Base-by-base conservation (phyloP, 2,329 filamentous ascomycete species). In the Epichloe sylvatica region DNA sequence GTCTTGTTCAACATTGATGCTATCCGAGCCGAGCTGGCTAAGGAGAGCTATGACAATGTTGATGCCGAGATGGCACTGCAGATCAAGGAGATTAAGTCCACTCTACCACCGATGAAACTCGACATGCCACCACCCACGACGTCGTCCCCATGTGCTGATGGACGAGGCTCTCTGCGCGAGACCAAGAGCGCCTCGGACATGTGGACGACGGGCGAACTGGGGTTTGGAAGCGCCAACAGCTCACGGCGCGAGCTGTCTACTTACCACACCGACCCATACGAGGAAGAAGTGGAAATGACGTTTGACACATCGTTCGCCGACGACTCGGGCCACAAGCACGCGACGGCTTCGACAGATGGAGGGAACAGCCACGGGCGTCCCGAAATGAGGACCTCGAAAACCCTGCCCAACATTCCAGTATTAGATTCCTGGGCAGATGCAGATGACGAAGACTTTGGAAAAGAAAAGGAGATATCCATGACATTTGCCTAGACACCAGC, bases 1-100 rank as follows among this genome's bases (percentile, higher is more conserved):
- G 84, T 97, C 8, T 74, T 98, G 43, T 98, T 98, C 60, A 92
- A 98, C 60, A 80, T 98, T 44, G 92, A 98, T 59, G 92, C 92
- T 12, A 97, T 98, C 55, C 78, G 87, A 45, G 83, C 87, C 9
- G 86, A 94, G 59, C 71, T 98, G 35, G 86, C 86, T 30, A 79
- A 78, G 45, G 84, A 91, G 54, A 59, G 62, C 17, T 49, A 53
- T 30, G 52, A 46, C n/a, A 73, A 75, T 41, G 76, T 78, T 23
- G 75, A 81, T 37, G 59, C 65, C 47, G 67, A 70, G 40, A 67
- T 68, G 46, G 68, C 75, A 49, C 57, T 81, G 44, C 73, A 78
- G 63, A 80, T 94, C 55, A 83, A 81, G 61, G 86, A 97, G 67
- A 78, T 96, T 52, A 78, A 92, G 65, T 89, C 85, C 46, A 96